phyloP scores from a whole-genome alignment of 179 eudicot genomes.

The Silene vulgaris region DNA sequence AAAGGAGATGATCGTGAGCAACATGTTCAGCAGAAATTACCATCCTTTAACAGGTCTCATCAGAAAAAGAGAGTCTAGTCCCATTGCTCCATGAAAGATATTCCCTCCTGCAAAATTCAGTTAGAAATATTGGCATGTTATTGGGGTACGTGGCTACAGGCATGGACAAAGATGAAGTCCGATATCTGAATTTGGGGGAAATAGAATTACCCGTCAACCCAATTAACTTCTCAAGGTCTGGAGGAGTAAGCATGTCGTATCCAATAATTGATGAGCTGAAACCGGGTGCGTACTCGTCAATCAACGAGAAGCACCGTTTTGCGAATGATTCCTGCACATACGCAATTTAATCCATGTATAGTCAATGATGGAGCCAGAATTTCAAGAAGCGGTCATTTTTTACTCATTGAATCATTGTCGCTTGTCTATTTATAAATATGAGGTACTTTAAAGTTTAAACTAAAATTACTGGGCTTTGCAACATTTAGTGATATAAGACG shows the following conservation, averaged over 20 bases:
- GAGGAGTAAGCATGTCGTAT: slow-evolving; percentile 98
- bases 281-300: slow-evolving; percentile 95
- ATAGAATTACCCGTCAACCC: slow-evolving; percentile 71
- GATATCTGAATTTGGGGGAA: not conserved
- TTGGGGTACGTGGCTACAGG: not conserved
- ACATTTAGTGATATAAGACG: not conserved
- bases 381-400: not conserved
- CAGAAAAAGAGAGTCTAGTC: slow-evolving; percentile 84
- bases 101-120: slow-evolving; percentile 64
- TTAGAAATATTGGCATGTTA: not conserved
- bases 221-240: slow-evolving; percentile 86
- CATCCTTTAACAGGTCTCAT: slow-evolving; percentile 98
- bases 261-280: slow-evolving; percentile 88
- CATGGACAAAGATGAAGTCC: not conserved
- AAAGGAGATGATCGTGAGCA: not conserved
- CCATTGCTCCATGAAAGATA: slow-evolving; percentile 97
- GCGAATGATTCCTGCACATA: slow-evolving; percentile 70
- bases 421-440: not conserved
- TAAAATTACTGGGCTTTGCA: not conserved
- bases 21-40: slow-evolving; percentile 33
- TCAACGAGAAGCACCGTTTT: slow-evolving; percentile 72
- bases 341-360: not conserved
- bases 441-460: no score
- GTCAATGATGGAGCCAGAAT: not conserved
- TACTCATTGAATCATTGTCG: not conserved